phyloP scores from a whole-genome alignment of 768 basidiomycete genomes.

The Paxillus involutus region DNA sequence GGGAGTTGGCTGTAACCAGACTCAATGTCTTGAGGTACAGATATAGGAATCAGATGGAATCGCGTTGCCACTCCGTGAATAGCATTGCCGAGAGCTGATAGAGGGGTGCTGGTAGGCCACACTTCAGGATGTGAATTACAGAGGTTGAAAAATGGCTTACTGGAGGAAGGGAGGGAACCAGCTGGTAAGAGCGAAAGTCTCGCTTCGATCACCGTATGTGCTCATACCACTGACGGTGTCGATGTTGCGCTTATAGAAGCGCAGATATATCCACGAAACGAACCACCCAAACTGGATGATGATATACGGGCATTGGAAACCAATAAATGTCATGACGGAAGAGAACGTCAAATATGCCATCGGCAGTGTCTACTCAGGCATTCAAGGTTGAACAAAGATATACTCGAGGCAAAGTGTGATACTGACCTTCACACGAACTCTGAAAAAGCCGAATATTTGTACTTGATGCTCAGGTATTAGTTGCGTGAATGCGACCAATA shows the following conservation, averaged over 20 bases:
- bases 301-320: constrained; percentile 88
- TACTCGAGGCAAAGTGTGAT: not conserved
- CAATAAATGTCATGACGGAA: constrained; percentile 77
- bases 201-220: constrained; percentile 91
- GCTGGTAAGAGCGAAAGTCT: constrained; percentile 90
- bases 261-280: constrained; percentile 90
- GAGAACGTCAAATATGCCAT: constrained; percentile 93
- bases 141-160: constrained; percentile 48
- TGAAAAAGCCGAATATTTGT: constrained; percentile 83
- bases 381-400: constrained; percentile 4
- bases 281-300: constrained; percentile 99
- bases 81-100: constrained; percentile 64
- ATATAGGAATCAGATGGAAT: constrained; percentile 73
- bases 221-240: constrained; percentile 61
- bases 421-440: constrained; percentile 85
- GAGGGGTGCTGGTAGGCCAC: constrained; percentile 54
- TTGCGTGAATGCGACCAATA: constrained; percentile 96
- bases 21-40: constrained; percentile 61
- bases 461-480: constrained; percentile 98
- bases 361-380: constrained; percentile 69
- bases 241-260: constrained; percentile 91
- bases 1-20: constrained; percentile 76
- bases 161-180: constrained; percentile 98
- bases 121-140: not conserved
- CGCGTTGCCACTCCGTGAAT: constrained; percentile 66